Percentiles rank a stretch among this genome's conserved stretches.
These are phyloP conservation scores for Pueraria montana DNA, from an alignment of 306 rosid species.

Conservation along the genomic window DNA sequence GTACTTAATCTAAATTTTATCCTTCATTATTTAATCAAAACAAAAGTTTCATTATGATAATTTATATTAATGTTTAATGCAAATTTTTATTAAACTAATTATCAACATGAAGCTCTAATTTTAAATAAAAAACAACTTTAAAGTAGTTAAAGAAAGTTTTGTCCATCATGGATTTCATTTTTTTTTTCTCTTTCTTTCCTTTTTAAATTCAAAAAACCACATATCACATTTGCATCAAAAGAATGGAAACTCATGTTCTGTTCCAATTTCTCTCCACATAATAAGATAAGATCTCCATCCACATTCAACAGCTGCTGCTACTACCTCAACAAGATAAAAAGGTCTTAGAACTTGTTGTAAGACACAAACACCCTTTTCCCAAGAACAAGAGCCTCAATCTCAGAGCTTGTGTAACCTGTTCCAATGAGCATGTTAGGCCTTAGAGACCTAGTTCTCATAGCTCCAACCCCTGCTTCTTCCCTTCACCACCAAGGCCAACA, in stretches of 20 bases:
- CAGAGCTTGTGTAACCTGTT: constrained; percentile 5
- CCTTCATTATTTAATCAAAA: no score
- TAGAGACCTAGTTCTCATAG: constrained; percentile 76
- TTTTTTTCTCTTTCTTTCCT: neutral
- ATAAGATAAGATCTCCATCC: constrained; percentile 21
- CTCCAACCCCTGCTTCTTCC: constrained; percentile 62
- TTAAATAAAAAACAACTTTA: neutral
- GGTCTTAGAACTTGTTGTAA: neutral
- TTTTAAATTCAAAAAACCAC: neutral
- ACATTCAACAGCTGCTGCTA: neutral
- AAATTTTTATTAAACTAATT: neutral
- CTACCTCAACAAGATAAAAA: neutral
- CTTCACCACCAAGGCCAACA: constrained; percentile 63
- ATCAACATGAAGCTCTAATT: neutral
- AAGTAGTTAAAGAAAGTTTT: neutral
- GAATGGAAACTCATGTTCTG: constrained; percentile 41
- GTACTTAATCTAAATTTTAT: no score
- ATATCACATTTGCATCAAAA: constrained; percentile 39
- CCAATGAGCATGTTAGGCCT: constrained; percentile 77
- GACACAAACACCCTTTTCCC: neutral
- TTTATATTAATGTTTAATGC: no score
- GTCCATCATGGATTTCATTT: neutral
- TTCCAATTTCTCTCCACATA: constrained; percentile 18
- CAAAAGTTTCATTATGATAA: no score
- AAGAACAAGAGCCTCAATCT: constrained; percentile 19